Base-by-base conservation (phyloP, 441 rosid species). In the Hypseocharis bilobata region DNA sequence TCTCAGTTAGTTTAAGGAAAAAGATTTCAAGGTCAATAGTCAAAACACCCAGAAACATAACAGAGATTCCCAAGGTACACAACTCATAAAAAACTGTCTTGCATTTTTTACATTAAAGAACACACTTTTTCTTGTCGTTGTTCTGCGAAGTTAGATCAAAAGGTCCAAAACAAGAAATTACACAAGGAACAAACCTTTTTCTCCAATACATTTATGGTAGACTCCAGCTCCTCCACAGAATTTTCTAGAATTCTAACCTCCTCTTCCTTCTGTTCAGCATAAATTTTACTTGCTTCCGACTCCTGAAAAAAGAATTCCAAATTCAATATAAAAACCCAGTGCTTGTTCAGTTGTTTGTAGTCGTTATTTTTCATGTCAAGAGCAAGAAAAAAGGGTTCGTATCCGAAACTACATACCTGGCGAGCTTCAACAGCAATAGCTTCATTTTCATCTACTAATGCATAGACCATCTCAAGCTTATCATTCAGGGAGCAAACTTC, bases 211-310 rank as follows among this genome's bases (percentile, higher is more conserved):
- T 90, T 86, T 54, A 90, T 72, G 19, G 98, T 92, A 71, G 81
- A 69, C 78, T 92, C 96, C 69, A 92, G 96, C 82, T 92, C 96
- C 80, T 87, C 97, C 29, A 92, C 82, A 62, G 98, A 92, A 71
- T 76, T 72, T 72, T 92, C 98, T 65, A 92, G 74, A 77, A 92
- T 87, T 75, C 86, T 84, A 73, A 88, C 94, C 81, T 92, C 98
- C 70, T 86, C 94, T 74, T 88, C 97, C 82, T 88, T 90, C 74
- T 90, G 88, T 66, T 88, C 96, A 52, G 94, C 88, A 60, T 84
- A 84, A 54, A 80, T 22, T 74, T 84, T 88, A 79, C 92, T 80
- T 71, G 94, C 83, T 77, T 87, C 94, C 42, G 86, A 82, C 76
- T 82, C 96, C 98, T 92, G 60, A 64, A 73, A 65, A 59, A 77